Evolutionary conservation across 805 yeast species (phyloP).

Genomic region (Candida mattraensis): DNA sequence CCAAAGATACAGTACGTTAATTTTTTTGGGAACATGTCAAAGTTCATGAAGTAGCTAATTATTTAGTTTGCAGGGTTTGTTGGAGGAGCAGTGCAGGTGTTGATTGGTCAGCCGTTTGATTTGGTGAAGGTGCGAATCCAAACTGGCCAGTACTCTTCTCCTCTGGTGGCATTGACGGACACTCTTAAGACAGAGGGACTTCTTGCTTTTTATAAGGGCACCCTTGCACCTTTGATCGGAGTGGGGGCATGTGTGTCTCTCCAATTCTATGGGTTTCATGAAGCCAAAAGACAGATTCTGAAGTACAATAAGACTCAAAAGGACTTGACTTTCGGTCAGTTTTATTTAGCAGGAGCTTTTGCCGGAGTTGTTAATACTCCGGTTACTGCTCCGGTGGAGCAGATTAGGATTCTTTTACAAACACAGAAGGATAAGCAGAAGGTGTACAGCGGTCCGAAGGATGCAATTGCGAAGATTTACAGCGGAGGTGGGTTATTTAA

Average conservation of each 20-base stretch:
- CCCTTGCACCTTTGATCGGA: slow-evolving; percentile 67
- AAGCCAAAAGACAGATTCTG: slow-evolving; percentile 58
- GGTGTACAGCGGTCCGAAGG: slow-evolving; percentile 42
- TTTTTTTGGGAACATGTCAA: not conserved
- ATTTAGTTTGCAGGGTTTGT: slow-evolving; percentile 47
- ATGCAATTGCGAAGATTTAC: slow-evolving; percentile 45
- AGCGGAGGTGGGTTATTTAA: slow-evolving; percentile 37
- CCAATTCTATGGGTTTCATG: slow-evolving; percentile 72
- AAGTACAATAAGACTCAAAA: slow-evolving; percentile 26
- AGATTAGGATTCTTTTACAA: slow-evolving; percentile 61
- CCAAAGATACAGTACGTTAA: slow-evolving; percentile 46
- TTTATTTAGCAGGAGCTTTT: slow-evolving; percentile 60
- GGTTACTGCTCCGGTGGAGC: slow-evolving; percentile 65
- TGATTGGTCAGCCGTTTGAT: slow-evolving; percentile 69
- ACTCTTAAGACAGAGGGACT: slow-evolving; percentile 61
- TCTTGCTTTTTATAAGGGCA: slow-evolving; percentile 65
- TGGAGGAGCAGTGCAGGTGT: slow-evolving; percentile 55
- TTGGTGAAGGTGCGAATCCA: slow-evolving; percentile 68
- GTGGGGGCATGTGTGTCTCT: slow-evolving; percentile 70
- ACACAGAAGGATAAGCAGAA: slow-evolving; percentile 41
- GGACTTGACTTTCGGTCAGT: slow-evolving; percentile 50
- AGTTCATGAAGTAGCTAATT: slow-evolving; percentile 3
- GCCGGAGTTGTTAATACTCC: slow-evolving; percentile 70
- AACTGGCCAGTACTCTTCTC: slow-evolving; percentile 61
- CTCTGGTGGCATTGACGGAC: slow-evolving; percentile 49